These are phyloP conservation scores for Glutinoglossum americanum DNA, from an alignment of 495 filamentous ascomycete genomes.

Conservation along the genomic window DNA sequence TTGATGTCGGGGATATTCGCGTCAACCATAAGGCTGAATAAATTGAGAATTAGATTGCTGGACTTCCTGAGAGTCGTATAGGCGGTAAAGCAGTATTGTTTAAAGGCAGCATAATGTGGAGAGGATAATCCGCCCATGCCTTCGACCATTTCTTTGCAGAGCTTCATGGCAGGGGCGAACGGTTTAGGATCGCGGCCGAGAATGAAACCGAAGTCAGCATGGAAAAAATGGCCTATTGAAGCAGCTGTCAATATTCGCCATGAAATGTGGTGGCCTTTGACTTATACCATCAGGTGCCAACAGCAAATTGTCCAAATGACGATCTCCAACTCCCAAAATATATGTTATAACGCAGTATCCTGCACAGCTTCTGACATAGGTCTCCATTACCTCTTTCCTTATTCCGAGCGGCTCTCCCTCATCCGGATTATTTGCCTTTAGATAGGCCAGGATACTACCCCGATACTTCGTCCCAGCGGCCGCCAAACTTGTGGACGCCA, in stretches of 20 bases:
- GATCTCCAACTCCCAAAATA: slow-evolving; percentile 90
- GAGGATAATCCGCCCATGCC: slow-evolving; percentile 78
- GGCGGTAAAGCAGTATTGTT: slow-evolving; percentile 87
- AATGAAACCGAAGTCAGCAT: slow-evolving; percentile 95
- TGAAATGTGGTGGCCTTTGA: not conserved
- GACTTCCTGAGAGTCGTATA: slow-evolving; percentile 81
- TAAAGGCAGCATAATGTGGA: slow-evolving; percentile 66
- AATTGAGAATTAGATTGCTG: slow-evolving; percentile 76
- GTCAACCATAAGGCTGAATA: slow-evolving; percentile 93
- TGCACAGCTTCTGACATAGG: slow-evolving; percentile 85
- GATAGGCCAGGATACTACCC: slow-evolving; percentile 60
- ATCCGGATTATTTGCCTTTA: slow-evolving; percentile 81
- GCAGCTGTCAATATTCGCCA: not conserved
- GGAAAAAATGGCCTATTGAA: slow-evolving; percentile 61
- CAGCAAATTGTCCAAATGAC: slow-evolving; percentile 89
- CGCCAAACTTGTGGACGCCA: slow-evolving; percentile 66
- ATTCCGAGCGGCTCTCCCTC: slow-evolving; percentile 62
- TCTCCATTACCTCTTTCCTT: slow-evolving; percentile 82
- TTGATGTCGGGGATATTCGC: slow-evolving; percentile 91
- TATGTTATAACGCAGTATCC: slow-evolving; percentile 99
- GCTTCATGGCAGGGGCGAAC: slow-evolving; percentile 89
- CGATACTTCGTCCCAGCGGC: slow-evolving; percentile 62
- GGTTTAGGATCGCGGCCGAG: slow-evolving; percentile 94
- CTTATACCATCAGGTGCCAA: slow-evolving; percentile 49
- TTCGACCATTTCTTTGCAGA: slow-evolving; percentile 95